These are phyloP conservation scores for Basipetospora chlamydospora DNA, from an alignment of 2,329 filamentous ascomycete species.

Conservation along the genomic window DNA sequence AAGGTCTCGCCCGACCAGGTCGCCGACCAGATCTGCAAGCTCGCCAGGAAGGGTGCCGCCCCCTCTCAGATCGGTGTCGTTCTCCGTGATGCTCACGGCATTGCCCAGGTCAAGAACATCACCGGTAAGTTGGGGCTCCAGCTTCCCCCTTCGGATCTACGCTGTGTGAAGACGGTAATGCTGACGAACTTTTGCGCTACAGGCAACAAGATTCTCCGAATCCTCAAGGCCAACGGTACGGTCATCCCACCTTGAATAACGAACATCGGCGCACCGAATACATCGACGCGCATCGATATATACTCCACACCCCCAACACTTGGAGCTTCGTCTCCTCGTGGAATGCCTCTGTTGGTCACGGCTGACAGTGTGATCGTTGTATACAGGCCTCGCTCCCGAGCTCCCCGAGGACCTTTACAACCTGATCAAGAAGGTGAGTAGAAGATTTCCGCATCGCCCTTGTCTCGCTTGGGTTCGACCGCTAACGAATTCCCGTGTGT, in stretches of 20 bases:
- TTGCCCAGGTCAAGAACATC: conserved; percentile 95
- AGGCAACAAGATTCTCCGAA: conserved; percentile 99
- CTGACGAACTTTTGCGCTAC: conserved; percentile 21
- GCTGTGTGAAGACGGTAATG: too few relatives aligned
- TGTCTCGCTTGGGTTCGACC: too few relatives aligned
- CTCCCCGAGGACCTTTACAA: conserved; percentile 99
- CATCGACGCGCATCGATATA: not conserved
- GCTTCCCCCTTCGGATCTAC: not conserved
- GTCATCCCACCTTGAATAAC: conserved; percentile 24
- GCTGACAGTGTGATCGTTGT: conserved; percentile 78
- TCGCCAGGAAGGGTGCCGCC: conserved; percentile 96
- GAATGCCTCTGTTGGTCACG: conserved; percentile 76
- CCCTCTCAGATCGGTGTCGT: conserved; percentile 98
- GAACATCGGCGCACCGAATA: conserved; percentile 13
- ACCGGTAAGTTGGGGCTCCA: conserved; percentile 53
- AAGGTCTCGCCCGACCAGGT: conserved; percentile 98
- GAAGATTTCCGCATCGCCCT: too few relatives aligned
- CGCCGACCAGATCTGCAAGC: conserved; percentile 97
- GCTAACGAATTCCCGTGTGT: too few relatives aligned
- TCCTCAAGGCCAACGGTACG: conserved; percentile 96
- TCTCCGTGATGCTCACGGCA: conserved; percentile 93
- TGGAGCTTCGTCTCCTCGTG: conserved; percentile 6
- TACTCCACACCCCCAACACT: conserved; percentile 3
- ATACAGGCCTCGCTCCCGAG: conserved; percentile 88
- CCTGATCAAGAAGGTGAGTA: conserved; percentile 94